Base-by-base conservation (phyloP, 208 protist genomes). In the Leishmania turanica region DNA sequence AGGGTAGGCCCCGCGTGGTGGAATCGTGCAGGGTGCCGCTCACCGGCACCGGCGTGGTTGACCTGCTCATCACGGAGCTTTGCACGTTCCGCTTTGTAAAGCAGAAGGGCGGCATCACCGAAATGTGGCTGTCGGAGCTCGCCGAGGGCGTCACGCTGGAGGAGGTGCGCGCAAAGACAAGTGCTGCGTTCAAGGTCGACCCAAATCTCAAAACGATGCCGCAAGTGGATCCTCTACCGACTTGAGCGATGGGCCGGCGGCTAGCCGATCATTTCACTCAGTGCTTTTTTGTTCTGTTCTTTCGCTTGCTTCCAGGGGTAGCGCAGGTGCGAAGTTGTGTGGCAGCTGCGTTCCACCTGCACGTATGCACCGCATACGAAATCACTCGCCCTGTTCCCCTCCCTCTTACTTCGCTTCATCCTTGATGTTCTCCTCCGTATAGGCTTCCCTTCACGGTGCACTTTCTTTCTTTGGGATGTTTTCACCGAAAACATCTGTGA, bases 61-160 rank as follows among this genome's bases (percentile, higher is more conserved):
- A 97, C 68, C 60, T 92, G 53, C 92, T 99, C 71, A 98, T 99
- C 80, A 99, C 98, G 1, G 98, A 99, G 17, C 80, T 98, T 70
- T 90, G 79, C 45, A 94, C 98, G 0, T 99, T 99, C 77, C 90
- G 97, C n/a, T 80, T 98, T 8, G 80, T 87, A 40, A 74, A 71
- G 17, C 2, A 9, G 3, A 15, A 56, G 8, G 70, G 73, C 27
- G 72, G 68, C 13, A 21, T 74, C 68, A 75, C 65, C 17, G 80
- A 82, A 24, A 77, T 98, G 31, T 51, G 87, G 19, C 83, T 99
- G 21, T 70, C 91, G 21, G 97, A 99, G 83, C 53, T 96, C 2
- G 89, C 88, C 5, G 81, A 90, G 9, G 96, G 90, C 24, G 83
- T 96, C 3, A 91, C 90, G 24, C 68, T 99, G 40, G 97, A 99